Percentiles rank a stretch among this genome's conserved stretches.
Conservation (phyloP, 1,139 yeast species). For the Nakaseomyces kungkrabaensis region DNA sequence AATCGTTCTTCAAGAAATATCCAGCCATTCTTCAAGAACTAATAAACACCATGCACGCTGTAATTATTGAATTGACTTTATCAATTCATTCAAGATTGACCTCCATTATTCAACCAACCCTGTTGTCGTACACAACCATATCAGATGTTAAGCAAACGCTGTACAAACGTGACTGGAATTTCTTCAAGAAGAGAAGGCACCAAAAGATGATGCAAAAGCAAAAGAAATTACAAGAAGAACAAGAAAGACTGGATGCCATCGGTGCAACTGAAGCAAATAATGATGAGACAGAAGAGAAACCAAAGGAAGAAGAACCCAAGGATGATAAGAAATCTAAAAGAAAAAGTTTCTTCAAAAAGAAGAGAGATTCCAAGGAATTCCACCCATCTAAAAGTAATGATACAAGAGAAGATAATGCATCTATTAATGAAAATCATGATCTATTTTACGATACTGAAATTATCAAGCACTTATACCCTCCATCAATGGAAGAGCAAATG, state of each 20-base stretch:
- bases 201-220: slow-evolving; percentile 9
- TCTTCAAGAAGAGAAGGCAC: slow-evolving; percentile 43
- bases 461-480: slow-evolving; percentile 61
- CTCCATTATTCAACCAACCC: slow-evolving; percentile 49
- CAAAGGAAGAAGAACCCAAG: not conserved
- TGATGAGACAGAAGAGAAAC: slow-evolving; percentile 1
- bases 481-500: slow-evolving; percentile 52
- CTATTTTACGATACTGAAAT: slow-evolving; percentile 50
- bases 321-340: slow-evolving; percentile 2
- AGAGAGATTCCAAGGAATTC: not conserved
- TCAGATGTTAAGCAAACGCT: slow-evolving; percentile 49
- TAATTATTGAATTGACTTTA: slow-evolving; percentile 53
- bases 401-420: slow-evolving; percentile 3
- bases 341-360: slow-evolving; percentile 1
- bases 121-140: slow-evolving; percentile 53
- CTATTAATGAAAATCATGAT: slow-evolving; percentile 3
- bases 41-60: slow-evolving; percentile 47
- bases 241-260: not conserved
- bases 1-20: slow-evolving; percentile 41
- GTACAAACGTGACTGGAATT: slow-evolving; percentile 68
- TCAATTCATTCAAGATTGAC: slow-evolving; percentile 54
- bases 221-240: slow-evolving; percentile 5
- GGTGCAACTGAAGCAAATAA: not conserved
- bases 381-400: not conserved
- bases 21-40: slow-evolving; percentile 55